phyloP scores from a whole-genome alignment of 345 rosid species.

The Arabis alpina region DNA sequence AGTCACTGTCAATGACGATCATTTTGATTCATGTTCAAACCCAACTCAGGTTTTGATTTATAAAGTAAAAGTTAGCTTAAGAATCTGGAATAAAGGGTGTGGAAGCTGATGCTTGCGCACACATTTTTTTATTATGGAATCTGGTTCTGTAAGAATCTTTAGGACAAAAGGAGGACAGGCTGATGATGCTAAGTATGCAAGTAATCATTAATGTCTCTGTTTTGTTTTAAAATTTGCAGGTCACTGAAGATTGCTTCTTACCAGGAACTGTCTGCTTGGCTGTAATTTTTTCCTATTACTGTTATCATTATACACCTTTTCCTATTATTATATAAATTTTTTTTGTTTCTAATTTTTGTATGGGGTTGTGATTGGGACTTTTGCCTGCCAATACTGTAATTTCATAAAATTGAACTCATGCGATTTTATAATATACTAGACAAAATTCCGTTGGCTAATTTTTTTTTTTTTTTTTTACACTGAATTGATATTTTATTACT shows the following conservation, averaged over 20 bases:
- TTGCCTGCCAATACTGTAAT: slow-evolving; percentile 28
- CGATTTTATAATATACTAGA: slow-evolving; percentile 15
- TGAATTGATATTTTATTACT: no score
- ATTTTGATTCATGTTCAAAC: slow-evolving; percentile 6
- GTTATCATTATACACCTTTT: slow-evolving; percentile 31
- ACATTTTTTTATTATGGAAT: not conserved
- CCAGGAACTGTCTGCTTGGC: slow-evolving; percentile 38
- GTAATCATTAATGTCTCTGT: slow-evolving; percentile 7
- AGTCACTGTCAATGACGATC: slow-evolving; percentile 12
- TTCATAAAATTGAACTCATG: slow-evolving; percentile 29
- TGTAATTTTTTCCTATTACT: slow-evolving; percentile 28
- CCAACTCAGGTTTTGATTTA: slow-evolving; percentile 31
- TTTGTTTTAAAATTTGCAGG: slow-evolving; percentile 19
- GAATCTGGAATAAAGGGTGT: slow-evolving; percentile 35
- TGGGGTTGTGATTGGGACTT: slow-evolving; percentile 28
- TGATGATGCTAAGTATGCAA: not conserved
- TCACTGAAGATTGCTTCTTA: slow-evolving; percentile 21
- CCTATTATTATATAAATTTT: slow-evolving; percentile 31
- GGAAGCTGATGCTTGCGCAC: slow-evolving; percentile 35
- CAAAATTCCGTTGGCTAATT: no score
- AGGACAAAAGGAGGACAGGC: slow-evolving; percentile 17
- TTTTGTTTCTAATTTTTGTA: slow-evolving; percentile 19
- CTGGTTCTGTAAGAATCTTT: slow-evolving; percentile 23
- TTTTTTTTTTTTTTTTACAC: no score
- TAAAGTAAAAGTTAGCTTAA: slow-evolving; percentile 3